Conservation (phyloP, 768 basidiomycete genomes). For the Boletus rex-veris region DNA sequence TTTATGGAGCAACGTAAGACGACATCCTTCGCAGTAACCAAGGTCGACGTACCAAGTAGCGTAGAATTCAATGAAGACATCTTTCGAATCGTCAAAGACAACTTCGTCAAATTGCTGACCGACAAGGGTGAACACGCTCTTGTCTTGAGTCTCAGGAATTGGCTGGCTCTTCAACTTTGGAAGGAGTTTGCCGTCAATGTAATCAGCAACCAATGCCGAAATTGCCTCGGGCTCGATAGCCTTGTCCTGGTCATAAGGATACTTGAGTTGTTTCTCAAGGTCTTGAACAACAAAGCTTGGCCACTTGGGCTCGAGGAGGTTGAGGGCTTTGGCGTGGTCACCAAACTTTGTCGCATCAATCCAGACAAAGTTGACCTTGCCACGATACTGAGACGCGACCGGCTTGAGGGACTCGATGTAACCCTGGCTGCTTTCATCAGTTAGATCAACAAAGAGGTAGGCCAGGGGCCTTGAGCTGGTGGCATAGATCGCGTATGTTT, state of each 20-base stretch:
- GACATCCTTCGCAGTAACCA: neutral
- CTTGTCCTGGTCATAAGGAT: conserved; percentile 71
- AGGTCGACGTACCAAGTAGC: conserved; percentile 77
- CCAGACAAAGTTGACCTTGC: conserved; percentile 95
- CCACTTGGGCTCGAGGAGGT: conserved; percentile 83
- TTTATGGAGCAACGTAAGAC: conserved; percentile 23
- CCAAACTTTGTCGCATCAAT: conserved; percentile 94
- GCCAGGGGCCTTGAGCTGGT: conserved; percentile 81
- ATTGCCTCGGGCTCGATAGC: conserved; percentile 56
- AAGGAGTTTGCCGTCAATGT: conserved; percentile 65
- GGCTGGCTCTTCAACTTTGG: conserved; percentile 90
- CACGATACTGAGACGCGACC: conserved; percentile 76
- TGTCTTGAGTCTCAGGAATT: conserved; percentile 79
- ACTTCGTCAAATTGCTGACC: conserved; percentile 87
- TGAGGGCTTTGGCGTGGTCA: conserved; percentile 94
- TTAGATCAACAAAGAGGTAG: conserved; percentile 91
- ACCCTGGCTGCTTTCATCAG: conserved; percentile 57
- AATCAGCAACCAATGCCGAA: conserved; percentile 59
- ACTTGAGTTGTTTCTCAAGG: conserved; percentile 80
- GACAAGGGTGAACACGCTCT: conserved; percentile 79
- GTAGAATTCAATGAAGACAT: conserved; percentile 96
- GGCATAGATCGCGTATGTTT: conserved; percentile 89
- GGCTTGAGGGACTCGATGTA: conserved; percentile 68
- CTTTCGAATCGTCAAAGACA: conserved; percentile 83
- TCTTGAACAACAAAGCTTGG: conserved; percentile 94